These are phyloP conservation scores for Monosporascus sp. DNA, from an alignment of 2,329 filamentous ascomycete genomes.

Conservation along the genomic window DNA sequence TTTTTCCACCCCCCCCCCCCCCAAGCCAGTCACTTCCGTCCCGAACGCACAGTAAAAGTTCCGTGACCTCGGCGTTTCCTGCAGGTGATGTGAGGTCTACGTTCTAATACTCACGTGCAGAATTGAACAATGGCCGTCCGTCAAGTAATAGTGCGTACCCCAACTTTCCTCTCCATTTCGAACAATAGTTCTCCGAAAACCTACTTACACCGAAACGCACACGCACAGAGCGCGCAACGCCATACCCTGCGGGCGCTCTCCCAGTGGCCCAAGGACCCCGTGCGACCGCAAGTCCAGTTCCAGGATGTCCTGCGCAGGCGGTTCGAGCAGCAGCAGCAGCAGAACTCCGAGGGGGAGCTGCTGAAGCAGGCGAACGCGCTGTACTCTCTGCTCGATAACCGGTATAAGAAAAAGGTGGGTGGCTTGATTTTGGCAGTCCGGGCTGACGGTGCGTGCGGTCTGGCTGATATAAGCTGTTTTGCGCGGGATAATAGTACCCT, in stretches of 20 bases:
- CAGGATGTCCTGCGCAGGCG: conserved; percentile 48
- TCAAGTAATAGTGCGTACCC: conserved; percentile 18
- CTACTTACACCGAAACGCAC: conserved; percentile 3
- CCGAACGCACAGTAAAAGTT: neutral
- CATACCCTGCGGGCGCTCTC: conserved; percentile 46
- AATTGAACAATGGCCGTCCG: conserved; percentile 13
- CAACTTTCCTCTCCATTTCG: neutral
- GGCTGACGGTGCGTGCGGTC: neutral
- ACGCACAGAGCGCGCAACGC: conserved; percentile 35
- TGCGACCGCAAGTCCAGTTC: conserved; percentile 59
- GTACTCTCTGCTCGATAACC: conserved; percentile 53
- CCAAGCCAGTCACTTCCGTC: no score
- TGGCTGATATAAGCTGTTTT: neutral
- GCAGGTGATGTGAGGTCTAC: conserved; percentile 6
- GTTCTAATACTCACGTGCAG: neutral
- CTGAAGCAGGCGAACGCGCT: conserved; percentile 54
- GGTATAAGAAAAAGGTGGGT: conserved; percentile 50
- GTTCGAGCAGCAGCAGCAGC: conserved; percentile 26
- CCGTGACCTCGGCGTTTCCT: neutral
- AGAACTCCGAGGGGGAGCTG: conserved; percentile 38
- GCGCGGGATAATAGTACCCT: conserved; percentile 29
- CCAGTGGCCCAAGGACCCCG: conserved; percentile 58
- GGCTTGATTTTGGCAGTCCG: neutral
- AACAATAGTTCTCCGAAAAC: neutral
- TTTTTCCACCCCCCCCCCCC: no score